phyloP scores from a whole-genome alignment of 352 stramenopile species.

The Pythium scleroteichum region DNA sequence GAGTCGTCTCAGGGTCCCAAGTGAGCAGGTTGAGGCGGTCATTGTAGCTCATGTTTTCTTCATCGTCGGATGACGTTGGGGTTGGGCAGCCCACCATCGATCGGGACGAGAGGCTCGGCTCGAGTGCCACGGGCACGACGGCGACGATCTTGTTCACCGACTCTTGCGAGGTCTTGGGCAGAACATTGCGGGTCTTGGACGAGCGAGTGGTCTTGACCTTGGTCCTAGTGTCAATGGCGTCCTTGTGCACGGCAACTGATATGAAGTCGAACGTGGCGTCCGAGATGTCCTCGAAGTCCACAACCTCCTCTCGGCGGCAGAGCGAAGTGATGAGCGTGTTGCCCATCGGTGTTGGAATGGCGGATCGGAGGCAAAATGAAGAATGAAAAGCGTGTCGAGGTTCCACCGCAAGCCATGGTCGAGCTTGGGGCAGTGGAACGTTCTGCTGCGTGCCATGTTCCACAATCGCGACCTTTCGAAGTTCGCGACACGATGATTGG shows the following conservation, averaged over 20 bases:
- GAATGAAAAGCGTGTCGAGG: conserved; percentile 21
- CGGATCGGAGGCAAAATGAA: conserved; percentile 20
- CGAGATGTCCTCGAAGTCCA: conserved; percentile 39
- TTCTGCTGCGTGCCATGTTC: conserved; percentile 2
- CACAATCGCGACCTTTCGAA: not conserved
- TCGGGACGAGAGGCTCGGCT: conserved; percentile 20
- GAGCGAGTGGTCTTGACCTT: conserved; percentile 16
- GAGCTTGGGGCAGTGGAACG: not conserved
- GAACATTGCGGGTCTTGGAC: conserved; percentile 3
- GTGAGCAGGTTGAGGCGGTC: conserved; percentile 39
- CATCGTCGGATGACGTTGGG: not conserved
- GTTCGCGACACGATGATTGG: conserved; percentile 16
- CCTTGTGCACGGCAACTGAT: conserved; percentile 30
- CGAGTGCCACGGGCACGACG: conserved; percentile 30
- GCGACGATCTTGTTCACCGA: conserved; percentile 26
- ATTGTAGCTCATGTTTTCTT: conserved; percentile 35
- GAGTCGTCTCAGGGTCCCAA: conserved; percentile 34
- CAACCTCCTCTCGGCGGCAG: conserved; percentile 25
- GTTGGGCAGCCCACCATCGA: conserved; percentile 17
- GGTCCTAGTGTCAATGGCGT: not conserved
- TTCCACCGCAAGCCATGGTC: not conserved
- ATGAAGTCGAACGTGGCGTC: conserved; percentile 42
- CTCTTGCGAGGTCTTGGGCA: not conserved
- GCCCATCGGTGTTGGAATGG: conserved; percentile 22
- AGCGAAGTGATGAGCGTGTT: conserved; percentile 35